Evolutionary conservation across 495 filamentous ascomycete species (phyloP).

Genomic region (Amniculicola lignicola): DNA sequence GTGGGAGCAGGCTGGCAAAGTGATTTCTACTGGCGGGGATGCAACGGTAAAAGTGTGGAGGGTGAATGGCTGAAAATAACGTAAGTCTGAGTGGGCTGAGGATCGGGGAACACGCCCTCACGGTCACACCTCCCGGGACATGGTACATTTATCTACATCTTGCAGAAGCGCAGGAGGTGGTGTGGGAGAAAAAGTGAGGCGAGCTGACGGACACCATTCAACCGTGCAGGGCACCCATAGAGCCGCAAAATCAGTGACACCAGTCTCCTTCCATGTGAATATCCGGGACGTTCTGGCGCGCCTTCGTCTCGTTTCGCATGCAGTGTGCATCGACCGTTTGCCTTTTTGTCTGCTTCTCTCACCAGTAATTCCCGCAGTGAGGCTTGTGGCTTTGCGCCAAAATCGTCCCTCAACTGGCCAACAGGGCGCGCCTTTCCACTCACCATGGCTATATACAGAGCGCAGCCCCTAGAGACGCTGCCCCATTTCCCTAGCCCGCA

Average conservation of each 20-base stretch:
- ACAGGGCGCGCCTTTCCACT: too few relatives aligned
- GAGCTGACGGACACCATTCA: background rate
- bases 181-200: constrained; percentile 2
- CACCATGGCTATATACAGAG: too few relatives aligned
- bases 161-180: background rate
- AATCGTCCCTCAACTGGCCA: background rate
- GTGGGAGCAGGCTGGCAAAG: constrained; percentile 71
- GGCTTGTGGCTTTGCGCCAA: background rate
- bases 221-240: background rate
- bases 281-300: too few relatives aligned
- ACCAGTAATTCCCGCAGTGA: constrained; percentile 1
- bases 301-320: background rate
- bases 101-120: background rate
- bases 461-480: too few relatives aligned
- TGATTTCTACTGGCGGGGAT: constrained; percentile 80
- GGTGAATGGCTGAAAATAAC: constrained; percentile 42
- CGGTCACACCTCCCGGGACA: background rate
- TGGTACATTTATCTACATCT: background rate
- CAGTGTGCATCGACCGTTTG: background rate
- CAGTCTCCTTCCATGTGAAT: too few relatives aligned
- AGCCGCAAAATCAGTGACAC: background rate
- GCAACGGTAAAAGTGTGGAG: constrained; percentile 88
- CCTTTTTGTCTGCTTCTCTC: background rate
- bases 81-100: background rate
- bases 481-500: too few relatives aligned